A percentile compares a stretch with the other conserved stretches of the same genome.
phyloP scores from a whole-genome alignment of 2,329 filamentous ascomycete genomes.

The Cladosporium sp. region DNA sequence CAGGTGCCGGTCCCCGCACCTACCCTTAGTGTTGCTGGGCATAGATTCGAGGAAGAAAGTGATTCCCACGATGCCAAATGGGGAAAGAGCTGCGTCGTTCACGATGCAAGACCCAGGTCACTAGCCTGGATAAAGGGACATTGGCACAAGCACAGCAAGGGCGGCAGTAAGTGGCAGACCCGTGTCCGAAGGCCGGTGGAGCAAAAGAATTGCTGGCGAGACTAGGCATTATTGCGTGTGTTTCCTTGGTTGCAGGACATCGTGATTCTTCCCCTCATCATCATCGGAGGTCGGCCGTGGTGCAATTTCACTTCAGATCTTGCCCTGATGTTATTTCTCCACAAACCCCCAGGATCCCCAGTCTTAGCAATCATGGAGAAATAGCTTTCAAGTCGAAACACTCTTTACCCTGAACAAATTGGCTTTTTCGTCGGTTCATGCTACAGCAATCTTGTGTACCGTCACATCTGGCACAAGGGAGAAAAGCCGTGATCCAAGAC shows the following conservation, averaged over 20 bases:
- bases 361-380: too few relatives aligned
- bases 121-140: constrained; percentile 3
- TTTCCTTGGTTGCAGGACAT: neutral
- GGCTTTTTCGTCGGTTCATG: too few relatives aligned
- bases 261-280: too few relatives aligned
- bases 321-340: too few relatives aligned
- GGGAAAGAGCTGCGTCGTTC: constrained; percentile 7
- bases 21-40: constrained; percentile 3
- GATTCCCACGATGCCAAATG: constrained; percentile 1
- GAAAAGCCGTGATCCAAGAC: neutral
- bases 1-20: constrained; percentile 11
- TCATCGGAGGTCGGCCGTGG: neutral
- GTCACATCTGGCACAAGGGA: too few relatives aligned
- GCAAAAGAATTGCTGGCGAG: neutral
- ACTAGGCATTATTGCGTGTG: neutral
- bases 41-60: neutral
- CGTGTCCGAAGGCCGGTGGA: neutral
- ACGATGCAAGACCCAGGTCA: neutral
- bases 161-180: neutral
- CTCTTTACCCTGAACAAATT: too few relatives aligned
- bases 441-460: too few relatives aligned
- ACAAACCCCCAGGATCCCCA: neutral
- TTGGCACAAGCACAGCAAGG: too few relatives aligned
- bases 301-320: neutral
- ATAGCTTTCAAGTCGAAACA: too few relatives aligned